These are phyloP conservation scores for Yamadazyma phyllophila DNA, from an alignment of 805 yeast species.

Conservation along the genomic window DNA sequence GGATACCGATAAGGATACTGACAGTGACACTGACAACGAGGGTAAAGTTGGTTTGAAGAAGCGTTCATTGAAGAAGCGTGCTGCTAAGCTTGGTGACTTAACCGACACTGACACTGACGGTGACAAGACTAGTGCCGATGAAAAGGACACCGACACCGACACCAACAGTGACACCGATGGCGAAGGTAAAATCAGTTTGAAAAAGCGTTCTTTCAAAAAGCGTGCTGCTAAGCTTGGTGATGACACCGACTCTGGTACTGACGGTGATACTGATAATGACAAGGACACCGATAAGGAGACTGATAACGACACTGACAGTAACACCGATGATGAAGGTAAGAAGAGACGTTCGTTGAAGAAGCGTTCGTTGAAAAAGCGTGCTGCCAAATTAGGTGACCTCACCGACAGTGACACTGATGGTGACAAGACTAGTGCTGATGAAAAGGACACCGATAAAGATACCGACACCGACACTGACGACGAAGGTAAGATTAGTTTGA, in stretches of 20 bases:
- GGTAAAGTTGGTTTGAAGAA: background rate
- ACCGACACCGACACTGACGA: background rate
- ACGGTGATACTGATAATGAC: background rate
- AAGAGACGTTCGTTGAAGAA: too few relatives aligned
- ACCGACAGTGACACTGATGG: background rate
- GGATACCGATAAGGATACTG: background rate
- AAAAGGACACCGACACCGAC: background rate
- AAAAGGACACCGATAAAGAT: background rate
- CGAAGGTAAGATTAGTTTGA: background rate
- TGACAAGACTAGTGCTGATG: too few relatives aligned
- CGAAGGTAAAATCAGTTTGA: background rate
- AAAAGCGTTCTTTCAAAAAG: background rate
- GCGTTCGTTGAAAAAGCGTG: background rate
- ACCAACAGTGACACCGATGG: background rate
- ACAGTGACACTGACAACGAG: background rate
- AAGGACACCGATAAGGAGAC: background rate
- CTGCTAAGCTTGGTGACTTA: too few relatives aligned
- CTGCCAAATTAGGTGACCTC: too few relatives aligned
- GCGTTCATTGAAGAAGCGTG: background rate
- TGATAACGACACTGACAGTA: background rate
- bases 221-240: background rate
- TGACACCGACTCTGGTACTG: background rate
- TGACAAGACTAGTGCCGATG: too few relatives aligned
- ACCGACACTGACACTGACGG: background rate
- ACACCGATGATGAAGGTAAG: background rate